Evolutionary conservation across 2,329 filamentous ascomycete species (phyloP).

Genomic region (Venturia oleaginea): DNA sequence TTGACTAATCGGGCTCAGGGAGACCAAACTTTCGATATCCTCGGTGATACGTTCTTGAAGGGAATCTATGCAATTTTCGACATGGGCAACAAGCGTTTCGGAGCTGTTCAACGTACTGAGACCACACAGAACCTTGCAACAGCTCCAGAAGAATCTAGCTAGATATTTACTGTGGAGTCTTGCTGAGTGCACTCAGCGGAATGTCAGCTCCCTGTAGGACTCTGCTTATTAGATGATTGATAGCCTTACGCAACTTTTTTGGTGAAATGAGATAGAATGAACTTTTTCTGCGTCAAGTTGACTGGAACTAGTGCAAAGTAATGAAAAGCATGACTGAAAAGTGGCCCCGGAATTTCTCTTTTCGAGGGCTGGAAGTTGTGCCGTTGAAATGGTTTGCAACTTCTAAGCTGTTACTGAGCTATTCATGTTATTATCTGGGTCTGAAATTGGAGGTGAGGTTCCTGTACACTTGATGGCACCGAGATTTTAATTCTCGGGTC

Average conservation of each 20-base stretch:
- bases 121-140: conserved; percentile 20
- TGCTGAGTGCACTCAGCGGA: no score
- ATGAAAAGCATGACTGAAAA: no score
- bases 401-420: not conserved
- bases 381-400: not conserved
- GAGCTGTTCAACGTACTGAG: conserved; percentile 44
- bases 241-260: no score
- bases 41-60: conserved; percentile 57
- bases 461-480: not conserved
- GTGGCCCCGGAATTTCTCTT: no score
- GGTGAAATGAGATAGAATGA: no score
- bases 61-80: conserved; percentile 59
- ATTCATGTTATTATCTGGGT: not conserved
- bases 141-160: not conserved
- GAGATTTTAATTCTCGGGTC: not conserved
- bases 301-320: no score
- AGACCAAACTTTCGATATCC: conserved; percentile 46
- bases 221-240: no score
- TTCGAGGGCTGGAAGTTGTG: no score
- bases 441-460: no score
- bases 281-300: no score
- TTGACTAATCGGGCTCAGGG: not conserved
- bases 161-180: no score
- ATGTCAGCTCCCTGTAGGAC: no score
- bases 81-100: conserved; percentile 50